Conservation (phyloP, 108 stramenopile species). For the Schizochytrium sp. region DNA sequence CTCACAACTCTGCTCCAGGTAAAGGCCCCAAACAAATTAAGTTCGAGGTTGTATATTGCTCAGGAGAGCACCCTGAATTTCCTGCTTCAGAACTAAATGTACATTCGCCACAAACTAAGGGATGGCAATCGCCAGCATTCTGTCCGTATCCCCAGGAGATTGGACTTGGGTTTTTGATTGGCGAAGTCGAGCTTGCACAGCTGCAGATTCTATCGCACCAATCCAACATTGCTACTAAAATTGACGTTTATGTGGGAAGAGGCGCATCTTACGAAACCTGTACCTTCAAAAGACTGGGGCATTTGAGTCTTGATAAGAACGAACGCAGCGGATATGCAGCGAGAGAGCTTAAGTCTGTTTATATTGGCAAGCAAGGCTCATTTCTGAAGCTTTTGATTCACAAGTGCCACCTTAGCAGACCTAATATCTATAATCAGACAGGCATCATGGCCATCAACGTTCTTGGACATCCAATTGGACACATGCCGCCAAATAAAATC, state of each 20-base stretch:
- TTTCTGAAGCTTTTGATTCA: slow-evolving; percentile 75
- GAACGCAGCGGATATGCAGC: slow-evolving; percentile 75
- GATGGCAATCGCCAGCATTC: slow-evolving; percentile 77
- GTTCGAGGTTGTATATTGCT: slow-evolving; percentile 73
- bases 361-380: slow-evolving; percentile 68
- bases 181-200: slow-evolving; percentile 62
- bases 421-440: slow-evolving; percentile 77
- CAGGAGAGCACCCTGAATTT: slow-evolving; percentile 77
- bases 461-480: slow-evolving; percentile 51
- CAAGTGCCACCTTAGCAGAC: slow-evolving; percentile 75
- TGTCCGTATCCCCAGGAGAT: slow-evolving; percentile 77
- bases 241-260: slow-evolving; percentile 75
- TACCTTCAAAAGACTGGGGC: neutral
- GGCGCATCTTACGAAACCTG: slow-evolving; percentile 62
- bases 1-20: neutral
- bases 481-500: neutral
- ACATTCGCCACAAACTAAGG: slow-evolving; percentile 74
- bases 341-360: slow-evolving; percentile 79
- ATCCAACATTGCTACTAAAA: slow-evolving; percentile 75
- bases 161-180: slow-evolving; percentile 65
- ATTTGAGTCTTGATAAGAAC: slow-evolving; percentile 74
- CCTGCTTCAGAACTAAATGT: slow-evolving; percentile 75
- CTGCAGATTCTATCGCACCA: slow-evolving; percentile 77
- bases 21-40: slow-evolving; percentile 55
- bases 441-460: slow-evolving; percentile 67